Percentiles rank a stretch among this genome's conserved stretches.
Conservation (phyloP, 2,329 filamentous ascomycete species). For the Trichoderma sp. region DNA sequence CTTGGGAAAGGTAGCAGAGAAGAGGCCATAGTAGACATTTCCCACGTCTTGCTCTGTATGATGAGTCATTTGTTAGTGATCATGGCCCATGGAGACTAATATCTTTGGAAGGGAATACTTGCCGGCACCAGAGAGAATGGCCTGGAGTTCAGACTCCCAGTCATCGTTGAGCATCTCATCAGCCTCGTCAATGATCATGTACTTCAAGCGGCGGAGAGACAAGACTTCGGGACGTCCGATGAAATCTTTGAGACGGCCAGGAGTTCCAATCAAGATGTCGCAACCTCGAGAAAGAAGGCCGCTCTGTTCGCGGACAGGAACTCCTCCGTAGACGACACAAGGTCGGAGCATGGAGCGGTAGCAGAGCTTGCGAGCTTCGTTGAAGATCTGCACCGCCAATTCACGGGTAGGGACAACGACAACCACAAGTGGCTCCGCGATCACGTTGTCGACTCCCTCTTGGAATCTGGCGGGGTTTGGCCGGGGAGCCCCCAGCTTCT, state of each 20-base stretch:
- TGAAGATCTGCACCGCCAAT: slow-evolving; percentile 91
- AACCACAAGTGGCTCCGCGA: slow-evolving; percentile 84
- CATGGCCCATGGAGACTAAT: background rate
- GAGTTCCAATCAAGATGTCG: slow-evolving; percentile 84
- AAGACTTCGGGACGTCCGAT: slow-evolving; percentile 71
- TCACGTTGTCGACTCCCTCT: slow-evolving; percentile 51
- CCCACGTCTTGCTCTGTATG: slow-evolving; percentile 71
- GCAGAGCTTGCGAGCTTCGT: slow-evolving; percentile 88
- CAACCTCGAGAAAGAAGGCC: slow-evolving; percentile 79
- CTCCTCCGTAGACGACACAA: slow-evolving; percentile 85
- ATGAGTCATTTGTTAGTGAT: background rate
- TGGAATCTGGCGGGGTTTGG: slow-evolving; percentile 64
- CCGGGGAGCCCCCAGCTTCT: slow-evolving; percentile 77
- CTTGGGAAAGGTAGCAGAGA: slow-evolving; percentile 93
- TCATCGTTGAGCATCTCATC: slow-evolving; percentile 84
- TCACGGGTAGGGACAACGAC: slow-evolving; percentile 87
- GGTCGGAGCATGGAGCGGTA: slow-evolving; percentile 95
- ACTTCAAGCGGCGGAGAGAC: slow-evolving; percentile 74
- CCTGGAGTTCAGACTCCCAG: slow-evolving; percentile 75
- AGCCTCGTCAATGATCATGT: slow-evolving; percentile 86
- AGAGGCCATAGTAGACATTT: slow-evolving; percentile 73
- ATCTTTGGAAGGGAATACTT: slow-evolving; percentile 37
- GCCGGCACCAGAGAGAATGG: slow-evolving; percentile 81
- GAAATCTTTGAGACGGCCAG: slow-evolving; percentile 83
- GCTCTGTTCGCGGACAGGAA: slow-evolving; percentile 68